Percentiles rank a stretch among this genome's conserved stretches.
These are phyloP conservation scores for Tetrahymena malaccensis DNA, from an alignment of 73 alveolate genomes.

Conservation along the genomic window DNA sequence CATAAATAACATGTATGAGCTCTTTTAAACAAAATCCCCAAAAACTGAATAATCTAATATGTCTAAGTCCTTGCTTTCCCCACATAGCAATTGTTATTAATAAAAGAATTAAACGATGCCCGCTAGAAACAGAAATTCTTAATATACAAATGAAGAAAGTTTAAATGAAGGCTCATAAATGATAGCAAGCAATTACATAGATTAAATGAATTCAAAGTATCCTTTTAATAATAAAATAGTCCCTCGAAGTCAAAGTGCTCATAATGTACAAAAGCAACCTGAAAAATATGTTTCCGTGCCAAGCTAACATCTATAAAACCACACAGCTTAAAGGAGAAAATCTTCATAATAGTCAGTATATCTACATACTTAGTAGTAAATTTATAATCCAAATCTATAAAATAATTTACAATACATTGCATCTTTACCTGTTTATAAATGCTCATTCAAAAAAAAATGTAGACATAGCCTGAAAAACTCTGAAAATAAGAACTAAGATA, in stretches of 20 bases:
- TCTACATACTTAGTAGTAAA: background rate
- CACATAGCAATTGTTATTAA: background rate
- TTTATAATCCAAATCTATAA: background rate
- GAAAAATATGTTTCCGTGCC: background rate
- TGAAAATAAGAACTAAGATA: background rate
- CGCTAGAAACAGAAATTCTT: background rate
- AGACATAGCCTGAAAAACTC: background rate
- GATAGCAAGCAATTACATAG: background rate
- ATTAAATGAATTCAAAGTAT: background rate
- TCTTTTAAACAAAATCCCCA: background rate
- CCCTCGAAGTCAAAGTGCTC: background rate
- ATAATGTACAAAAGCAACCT: background rate
- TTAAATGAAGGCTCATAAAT: background rate
- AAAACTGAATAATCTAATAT: background rate
- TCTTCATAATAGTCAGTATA: background rate
- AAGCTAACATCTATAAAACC: background rate
- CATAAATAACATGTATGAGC: background rate
- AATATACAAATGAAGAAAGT: background rate
- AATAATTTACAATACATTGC: background rate
- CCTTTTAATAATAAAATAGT: background rate
- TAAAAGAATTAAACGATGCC: background rate
- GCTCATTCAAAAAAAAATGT: background rate
- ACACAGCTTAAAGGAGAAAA: background rate
- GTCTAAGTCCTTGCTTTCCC: background rate
- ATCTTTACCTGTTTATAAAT: background rate